These are phyloP conservation scores for Neoboletus magnificus DNA, from an alignment of 768 basidiomycete genomes.

Conservation along the genomic window DNA sequence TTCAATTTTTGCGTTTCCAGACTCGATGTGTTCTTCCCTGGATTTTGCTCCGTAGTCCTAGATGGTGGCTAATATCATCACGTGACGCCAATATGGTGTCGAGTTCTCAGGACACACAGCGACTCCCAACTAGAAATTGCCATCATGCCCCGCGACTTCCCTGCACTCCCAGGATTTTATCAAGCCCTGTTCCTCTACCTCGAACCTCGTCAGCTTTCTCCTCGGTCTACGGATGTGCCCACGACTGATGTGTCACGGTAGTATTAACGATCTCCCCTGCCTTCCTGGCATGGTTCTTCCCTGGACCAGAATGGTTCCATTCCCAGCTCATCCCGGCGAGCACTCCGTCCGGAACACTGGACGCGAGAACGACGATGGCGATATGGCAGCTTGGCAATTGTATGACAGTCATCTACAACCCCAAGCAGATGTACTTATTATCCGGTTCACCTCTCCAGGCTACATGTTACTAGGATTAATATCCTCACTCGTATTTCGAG, in stretches of 20 bases:
- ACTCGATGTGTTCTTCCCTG: background rate
- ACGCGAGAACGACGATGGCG: constrained; percentile 54
- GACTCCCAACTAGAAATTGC: background rate
- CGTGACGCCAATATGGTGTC: background rate
- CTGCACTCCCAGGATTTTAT: constrained; percentile 62
- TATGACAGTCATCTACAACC: constrained; percentile 27
- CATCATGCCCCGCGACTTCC: constrained; percentile 37
- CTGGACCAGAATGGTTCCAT: constrained; percentile 66
- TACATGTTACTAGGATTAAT: constrained; percentile 63
- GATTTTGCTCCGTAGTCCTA: too few relatives aligned
- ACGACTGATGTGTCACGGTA: constrained; percentile 25
- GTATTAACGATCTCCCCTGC: constrained; percentile 52
- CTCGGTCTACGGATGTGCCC: background rate
- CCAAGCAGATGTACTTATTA: background rate
- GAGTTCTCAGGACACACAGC: background rate
- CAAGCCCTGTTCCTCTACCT: constrained; percentile 59
- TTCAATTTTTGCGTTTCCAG: background rate
- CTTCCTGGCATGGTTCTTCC: constrained; percentile 51
- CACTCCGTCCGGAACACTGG: constrained; percentile 31
- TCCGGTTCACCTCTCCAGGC: constrained; percentile 35
- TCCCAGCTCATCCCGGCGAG: constrained; percentile 55
- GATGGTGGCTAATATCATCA: too few relatives aligned
- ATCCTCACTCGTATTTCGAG: constrained; percentile 64
- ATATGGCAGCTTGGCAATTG: constrained; percentile 70
- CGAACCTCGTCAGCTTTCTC: constrained; percentile 50